These are phyloP conservation scores for Coemansia sp. DNA, from an alignment of 192 early-diverging fungal species.

Conservation along the genomic window DNA sequence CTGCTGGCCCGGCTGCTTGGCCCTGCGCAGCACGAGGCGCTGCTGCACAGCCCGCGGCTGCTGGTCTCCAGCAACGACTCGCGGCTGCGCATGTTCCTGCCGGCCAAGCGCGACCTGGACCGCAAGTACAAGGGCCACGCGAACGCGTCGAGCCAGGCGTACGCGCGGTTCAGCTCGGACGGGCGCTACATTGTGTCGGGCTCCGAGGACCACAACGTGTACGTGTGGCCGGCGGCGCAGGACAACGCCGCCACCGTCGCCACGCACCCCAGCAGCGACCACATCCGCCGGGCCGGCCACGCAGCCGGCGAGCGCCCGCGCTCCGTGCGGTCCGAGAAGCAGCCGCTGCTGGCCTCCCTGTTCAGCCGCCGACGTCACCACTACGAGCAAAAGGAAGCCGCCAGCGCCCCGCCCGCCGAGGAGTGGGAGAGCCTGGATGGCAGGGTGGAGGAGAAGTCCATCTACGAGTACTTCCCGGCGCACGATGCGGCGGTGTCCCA, in stretches of 20 bases:
- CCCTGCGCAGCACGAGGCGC: neutral
- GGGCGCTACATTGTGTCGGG: slow-evolving; percentile 78
- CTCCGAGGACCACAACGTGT: slow-evolving; percentile 74
- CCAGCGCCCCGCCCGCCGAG: slow-evolving; percentile 26
- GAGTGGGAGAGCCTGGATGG: slow-evolving; percentile 55
- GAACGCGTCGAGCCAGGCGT: slow-evolving; percentile 67
- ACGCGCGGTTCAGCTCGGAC: slow-evolving; percentile 74
- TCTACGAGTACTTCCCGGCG: slow-evolving; percentile 58
- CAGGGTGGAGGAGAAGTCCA: slow-evolving; percentile 50
- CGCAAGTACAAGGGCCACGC: slow-evolving; percentile 81
- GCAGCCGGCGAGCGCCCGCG: slow-evolving; percentile 14
- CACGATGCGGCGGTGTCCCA: slow-evolving; percentile 58
- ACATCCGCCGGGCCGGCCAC: slow-evolving; percentile 26
- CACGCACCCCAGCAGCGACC: slow-evolving; percentile 40
- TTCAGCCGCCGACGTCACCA: slow-evolving; percentile 20
- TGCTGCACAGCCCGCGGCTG: slow-evolving; percentile 17
- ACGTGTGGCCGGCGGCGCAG: slow-evolving; percentile 62
- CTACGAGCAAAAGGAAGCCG: slow-evolving; percentile 7
- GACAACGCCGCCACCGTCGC: slow-evolving; percentile 52
- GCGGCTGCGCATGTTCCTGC: slow-evolving; percentile 72
- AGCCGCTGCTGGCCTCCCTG: slow-evolving; percentile 26
- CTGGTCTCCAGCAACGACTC: slow-evolving; percentile 77
- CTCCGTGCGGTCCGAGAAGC: slow-evolving; percentile 3
- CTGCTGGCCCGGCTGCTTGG: slow-evolving; percentile 52
- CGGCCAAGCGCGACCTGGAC: slow-evolving; percentile 70